Evolutionary conservation across 1,284 basidiomycete genomes (phyloP).

Genomic region (Wolfiporia cocos): DNA sequence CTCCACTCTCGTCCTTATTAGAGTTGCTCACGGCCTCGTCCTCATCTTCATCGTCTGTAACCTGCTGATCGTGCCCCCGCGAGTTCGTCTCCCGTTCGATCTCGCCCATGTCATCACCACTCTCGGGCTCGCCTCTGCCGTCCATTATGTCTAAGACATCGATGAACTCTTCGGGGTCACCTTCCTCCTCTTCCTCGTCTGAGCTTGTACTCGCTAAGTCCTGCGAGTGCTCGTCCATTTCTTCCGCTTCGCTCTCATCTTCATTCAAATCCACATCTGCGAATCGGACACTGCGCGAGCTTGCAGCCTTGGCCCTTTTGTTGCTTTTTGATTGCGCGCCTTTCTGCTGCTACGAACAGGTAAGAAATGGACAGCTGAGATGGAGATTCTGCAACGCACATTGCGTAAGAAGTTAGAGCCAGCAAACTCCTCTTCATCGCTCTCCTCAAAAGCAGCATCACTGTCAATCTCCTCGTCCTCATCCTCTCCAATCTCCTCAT

Average conservation of each 20-base stretch:
- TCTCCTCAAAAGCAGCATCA: constrained; percentile 77
- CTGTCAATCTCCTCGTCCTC: constrained; percentile 81
- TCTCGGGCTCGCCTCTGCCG: constrained; percentile 47
- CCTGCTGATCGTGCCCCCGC: constrained; percentile 12
- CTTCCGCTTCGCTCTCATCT: constrained; percentile 38
- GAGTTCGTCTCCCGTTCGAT: constrained; percentile 8
- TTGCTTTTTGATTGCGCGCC: constrained; percentile 18
- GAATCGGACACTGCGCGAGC: constrained; percentile 32
- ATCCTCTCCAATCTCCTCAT: constrained; percentile 43
- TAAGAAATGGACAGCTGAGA: neutral
- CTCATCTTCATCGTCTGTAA: constrained; percentile 17
- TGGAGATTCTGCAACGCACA: constrained; percentile 28
- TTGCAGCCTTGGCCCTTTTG: constrained; percentile 8
- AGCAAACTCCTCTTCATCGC: constrained; percentile 75
- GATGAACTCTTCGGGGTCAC: constrained; percentile 54
- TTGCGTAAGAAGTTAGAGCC: constrained; percentile 51
- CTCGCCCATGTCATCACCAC: constrained; percentile 17
- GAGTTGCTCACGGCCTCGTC: neutral
- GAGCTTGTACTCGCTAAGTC: constrained; percentile 3
- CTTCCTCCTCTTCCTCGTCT: constrained; percentile 45
- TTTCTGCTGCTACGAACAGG: constrained; percentile 6
- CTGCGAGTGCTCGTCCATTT: constrained; percentile 22
- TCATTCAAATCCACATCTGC: constrained; percentile 65
- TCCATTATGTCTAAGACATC: constrained; percentile 67
- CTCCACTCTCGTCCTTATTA: constrained; percentile 5